Base-by-base conservation (phyloP, 129 eudicot genomes). In the Flaveria sonorensis region DNA sequence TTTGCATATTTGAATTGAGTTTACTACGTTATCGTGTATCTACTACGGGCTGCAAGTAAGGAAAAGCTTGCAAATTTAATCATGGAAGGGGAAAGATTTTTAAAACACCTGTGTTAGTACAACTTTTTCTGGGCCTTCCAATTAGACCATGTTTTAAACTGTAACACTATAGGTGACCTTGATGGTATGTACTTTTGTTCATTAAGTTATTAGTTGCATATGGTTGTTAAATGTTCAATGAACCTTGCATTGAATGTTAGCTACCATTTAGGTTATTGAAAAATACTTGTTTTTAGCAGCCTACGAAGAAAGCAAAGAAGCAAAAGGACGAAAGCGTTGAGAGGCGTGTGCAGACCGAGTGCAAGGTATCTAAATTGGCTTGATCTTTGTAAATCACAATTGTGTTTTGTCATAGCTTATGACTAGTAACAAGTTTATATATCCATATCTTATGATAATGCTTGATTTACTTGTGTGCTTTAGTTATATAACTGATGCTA, bases 41-140 rank as follows among this genome's bases (percentile, higher is more conserved):
- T 72, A 63, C 92, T 24, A 92, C 74, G 4, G 99, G 99, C 13
- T 94, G 99, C 89, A 94, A 86, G 82, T 85, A 67, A 64, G 97
- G 99, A 51, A 87, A 88, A 60, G 79, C 92, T 80, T 94, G 32
- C 32, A 28, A 28, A 28, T 28, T 28, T 28, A 28, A 28, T 75
- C 99, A 94, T 82, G 71, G 80, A 32, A 79, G 72, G 76, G 83
- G 82, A 65, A 85, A 83, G 71, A 72, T 76, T 78, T 77, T 61
- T 48, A 83, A 71, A 60, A 26, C 85, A 43, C 86, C 89, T 14
- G 76, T 43, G n/a, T 48, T 40, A 40, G 78, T 81, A 89, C 55
- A 94, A 94, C 39, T 24, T 24, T 32, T 32, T 32, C 71, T 79
- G 89, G 56, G 26, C n/a, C n/a, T n/a, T n/a, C n/a, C 59, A 32